Base-by-base conservation (phyloP, 164 flowering plant species). In the Tetracentron sinense region DNA sequence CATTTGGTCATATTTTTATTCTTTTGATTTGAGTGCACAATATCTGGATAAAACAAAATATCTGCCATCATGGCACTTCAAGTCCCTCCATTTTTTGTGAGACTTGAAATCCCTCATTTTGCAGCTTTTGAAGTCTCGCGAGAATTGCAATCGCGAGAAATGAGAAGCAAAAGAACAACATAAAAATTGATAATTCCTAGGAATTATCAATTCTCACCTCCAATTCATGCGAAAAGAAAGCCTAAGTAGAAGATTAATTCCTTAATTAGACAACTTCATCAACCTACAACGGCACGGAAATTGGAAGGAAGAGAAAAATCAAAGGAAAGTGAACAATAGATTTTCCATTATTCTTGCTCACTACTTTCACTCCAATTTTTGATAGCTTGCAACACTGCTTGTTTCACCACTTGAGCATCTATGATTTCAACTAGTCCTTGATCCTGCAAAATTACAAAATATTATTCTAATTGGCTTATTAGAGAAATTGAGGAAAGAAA, bases 371-470 rank as follows among this genome's bases (percentile, higher is more conserved):
- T 78, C 82, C 86, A 82, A 50, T 74, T 77, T 67, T 73, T 75
- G 52, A 87, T 83, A 29, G 92, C 89, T 74, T 83, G 80, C 69
- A 73, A 29, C 63, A 87, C 81, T 12, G 86, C 84, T 65, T 79
- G 79, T 63, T 79, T 78, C 74, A 87, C 85, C 72, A 66, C 78
- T 56, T 80, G 82, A 20, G 85, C 88, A 71, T 82, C 81, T 11
- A 86, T 62, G 65, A 62, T 80, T 25, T 77, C 83, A 38, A 21
- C 58, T 25, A 53, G 52, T 49, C 56, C 82, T 66, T 75, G 62
- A 61, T 58, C 58, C 81, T 79, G 79, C 52, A 72, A 63, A 66
- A 64, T 46, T 1, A 2, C 16, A 1, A 16, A 64, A 16, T 29
- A 28, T 50, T 54, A 8, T 2, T 14, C 21, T 20, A 50, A 28